Percentiles rank a stretch among this genome's conserved stretches.
phyloP scores from a whole-genome alignment of 345 rosid genomes.

The Limnanthes douglasii region DNA sequence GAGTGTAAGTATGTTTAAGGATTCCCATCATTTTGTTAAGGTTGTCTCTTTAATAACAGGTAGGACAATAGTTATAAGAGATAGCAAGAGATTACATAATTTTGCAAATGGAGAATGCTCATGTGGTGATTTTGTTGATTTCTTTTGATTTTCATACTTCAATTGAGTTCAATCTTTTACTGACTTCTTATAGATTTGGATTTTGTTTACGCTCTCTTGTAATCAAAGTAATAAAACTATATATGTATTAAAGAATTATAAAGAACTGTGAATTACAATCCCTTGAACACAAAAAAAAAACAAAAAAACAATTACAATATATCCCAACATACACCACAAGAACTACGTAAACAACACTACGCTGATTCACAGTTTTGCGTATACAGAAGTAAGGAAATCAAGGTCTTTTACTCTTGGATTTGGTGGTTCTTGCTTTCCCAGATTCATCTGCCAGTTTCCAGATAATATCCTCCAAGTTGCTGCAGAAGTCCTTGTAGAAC shows the following conservation, averaged over 20 bases:
- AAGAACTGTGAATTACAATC: no score
- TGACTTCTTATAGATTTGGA: no score
- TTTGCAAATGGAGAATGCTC: conserved; percentile 33
- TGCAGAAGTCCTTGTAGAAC: conserved; percentile 80
- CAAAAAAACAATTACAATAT: not conserved
- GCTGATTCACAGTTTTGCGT: no score
- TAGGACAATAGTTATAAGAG: conserved; percentile 29
- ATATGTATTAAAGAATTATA: no score
- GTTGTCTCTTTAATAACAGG: conserved; percentile 14
- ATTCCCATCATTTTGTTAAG: conserved; percentile 36
- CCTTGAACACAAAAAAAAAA: no score
- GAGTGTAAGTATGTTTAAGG: conserved; percentile 23
- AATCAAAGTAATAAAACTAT: no score
- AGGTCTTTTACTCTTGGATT: conserved; percentile 52
- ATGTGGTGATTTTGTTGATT: conserved; percentile 36
- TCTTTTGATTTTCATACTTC: no score
- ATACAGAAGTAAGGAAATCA: no score
- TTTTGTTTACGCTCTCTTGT: no score
- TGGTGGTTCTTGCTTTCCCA: conserved; percentile 34
- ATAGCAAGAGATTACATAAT: conserved; percentile 31
- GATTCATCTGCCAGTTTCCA: conserved; percentile 74
- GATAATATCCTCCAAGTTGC: conserved; percentile 84
- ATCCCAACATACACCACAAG: not conserved
- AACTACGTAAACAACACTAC: no score
- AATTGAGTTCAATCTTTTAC: no score